Evolutionary conservation across 1,139 yeast genomes (phyloP).

Genomic region (Scheffersomyces illinoinensis): DNA sequence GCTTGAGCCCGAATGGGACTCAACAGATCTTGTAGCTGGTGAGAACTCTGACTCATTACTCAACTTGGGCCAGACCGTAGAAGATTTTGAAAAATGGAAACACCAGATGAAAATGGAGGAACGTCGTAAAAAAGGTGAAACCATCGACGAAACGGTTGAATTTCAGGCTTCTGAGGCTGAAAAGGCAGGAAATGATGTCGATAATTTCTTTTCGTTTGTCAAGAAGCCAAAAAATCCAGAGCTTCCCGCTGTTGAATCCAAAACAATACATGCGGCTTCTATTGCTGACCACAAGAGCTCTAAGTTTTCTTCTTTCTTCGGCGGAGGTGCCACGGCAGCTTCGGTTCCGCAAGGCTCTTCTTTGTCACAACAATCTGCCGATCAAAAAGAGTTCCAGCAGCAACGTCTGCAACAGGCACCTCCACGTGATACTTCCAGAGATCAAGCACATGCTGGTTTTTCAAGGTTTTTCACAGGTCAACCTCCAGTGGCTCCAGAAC

Average conservation of each 20-base stretch:
- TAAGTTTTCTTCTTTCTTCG: conserved; percentile 50
- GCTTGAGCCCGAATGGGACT: conserved; percentile 56
- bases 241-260: conserved; percentile 3
- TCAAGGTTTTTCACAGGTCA: conserved; percentile 20
- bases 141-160: conserved; percentile 3
- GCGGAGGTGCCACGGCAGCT: conserved; percentile 15
- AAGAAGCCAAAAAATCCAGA: conserved; percentile 22
- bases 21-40: conserved; percentile 25
- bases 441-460: conserved; percentile 8
- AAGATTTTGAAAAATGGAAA: conserved; percentile 75
- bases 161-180: conserved; percentile 13
- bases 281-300: conserved; percentile 33
- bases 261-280: conserved; percentile 10
- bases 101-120: conserved; percentile 59
- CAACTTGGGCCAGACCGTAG: conserved; percentile 59
- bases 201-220: conserved; percentile 52
- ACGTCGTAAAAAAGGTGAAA: conserved; percentile 51
- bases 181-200: conserved; percentile 47
- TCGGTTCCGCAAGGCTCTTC: conserved; percentile 3
- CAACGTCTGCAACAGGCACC: conserved; percentile 7
- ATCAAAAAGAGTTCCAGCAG: conserved; percentile 4
- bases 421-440: not conserved
- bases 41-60: conserved; percentile 20
- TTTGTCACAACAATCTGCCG: conserved; percentile 5
- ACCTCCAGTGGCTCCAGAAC: not conserved